A percentile compares a stretch with the other conserved stretches of the same genome.
Evolutionary conservation across 345 rosid species (phyloP).

Genomic region (Excoecaria cochinchinensis): DNA sequence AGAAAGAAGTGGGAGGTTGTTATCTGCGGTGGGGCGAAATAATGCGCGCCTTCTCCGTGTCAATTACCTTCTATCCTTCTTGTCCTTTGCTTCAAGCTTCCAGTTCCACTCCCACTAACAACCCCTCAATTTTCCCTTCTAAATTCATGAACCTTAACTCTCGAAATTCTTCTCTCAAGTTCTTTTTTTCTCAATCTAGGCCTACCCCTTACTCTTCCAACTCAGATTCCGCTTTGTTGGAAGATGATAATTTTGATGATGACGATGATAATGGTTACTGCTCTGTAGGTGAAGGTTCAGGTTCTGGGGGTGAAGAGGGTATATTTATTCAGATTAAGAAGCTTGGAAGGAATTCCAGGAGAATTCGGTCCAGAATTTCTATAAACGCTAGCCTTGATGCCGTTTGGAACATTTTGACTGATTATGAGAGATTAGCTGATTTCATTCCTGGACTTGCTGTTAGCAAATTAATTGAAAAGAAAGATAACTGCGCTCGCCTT

Average conservation of each 20-base stretch:
- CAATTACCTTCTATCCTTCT: conserved; percentile 27
- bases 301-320: conserved; percentile 48
- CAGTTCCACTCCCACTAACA: conserved; percentile 21
- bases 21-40: conserved; percentile 10
- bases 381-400: conserved; percentile 67
- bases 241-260: conserved; percentile 14
- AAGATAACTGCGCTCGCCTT: conserved; percentile 65
- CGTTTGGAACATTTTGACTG: conserved; percentile 75
- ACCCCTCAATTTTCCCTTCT: background rate
- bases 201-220: conserved; percentile 28
- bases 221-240: conserved; percentile 25
- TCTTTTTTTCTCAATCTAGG: conserved; percentile 19
- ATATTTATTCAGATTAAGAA: conserved; percentile 53
- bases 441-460: conserved; percentile 78
- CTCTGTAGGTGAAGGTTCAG: conserved; percentile 34
- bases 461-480: conserved; percentile 73
- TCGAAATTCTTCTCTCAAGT: conserved; percentile 5
- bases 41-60: conserved; percentile 43
- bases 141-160: conserved; percentile 19
- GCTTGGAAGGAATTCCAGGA: conserved; percentile 60
- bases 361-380: conserved; percentile 65
- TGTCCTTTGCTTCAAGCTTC: conserved; percentile 14
- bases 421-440: conserved; percentile 76
- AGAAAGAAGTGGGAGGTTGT: conserved; percentile 2
- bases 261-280: conserved; percentile 21